phyloP scores from a whole-genome alignment of 1,139 yeast genomes.

The Saccharomyces hybrid region DNA sequence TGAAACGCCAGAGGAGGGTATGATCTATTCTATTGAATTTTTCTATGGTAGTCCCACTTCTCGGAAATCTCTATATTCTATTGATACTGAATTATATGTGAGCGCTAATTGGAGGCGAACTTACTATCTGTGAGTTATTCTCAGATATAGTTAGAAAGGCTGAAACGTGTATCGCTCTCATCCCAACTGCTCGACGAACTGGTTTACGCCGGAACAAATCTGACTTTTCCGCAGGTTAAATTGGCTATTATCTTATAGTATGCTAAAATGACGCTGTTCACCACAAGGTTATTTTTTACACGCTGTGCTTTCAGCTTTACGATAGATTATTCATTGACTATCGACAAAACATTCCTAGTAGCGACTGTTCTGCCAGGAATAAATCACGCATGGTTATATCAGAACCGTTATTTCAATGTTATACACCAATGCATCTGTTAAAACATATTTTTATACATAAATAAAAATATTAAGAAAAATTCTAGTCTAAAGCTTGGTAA shows the following conservation, averaged over 20 bases:
- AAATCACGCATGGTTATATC: not conserved
- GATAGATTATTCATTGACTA: not conserved
- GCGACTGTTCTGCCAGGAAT: no score
- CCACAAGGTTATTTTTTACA: not conserved
- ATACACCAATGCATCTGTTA: not conserved
- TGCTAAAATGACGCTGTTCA: not conserved
- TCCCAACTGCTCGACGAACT: not conserved
- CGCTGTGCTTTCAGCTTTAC: not conserved
- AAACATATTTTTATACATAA: not conserved
- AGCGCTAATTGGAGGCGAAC: not conserved
- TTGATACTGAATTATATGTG: not conserved
- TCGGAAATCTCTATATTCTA: not conserved
- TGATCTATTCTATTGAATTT: not conserved
- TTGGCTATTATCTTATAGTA: not conserved
- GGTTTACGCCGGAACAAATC: not conserved
- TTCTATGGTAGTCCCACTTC: not conserved
- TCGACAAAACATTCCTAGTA: not conserved
- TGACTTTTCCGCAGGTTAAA: not conserved
- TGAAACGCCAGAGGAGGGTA: not conserved
- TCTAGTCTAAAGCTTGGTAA: not conserved
- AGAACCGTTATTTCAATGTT: not conserved
- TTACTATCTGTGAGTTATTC: not conserved
- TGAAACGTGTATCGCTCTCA: not conserved
- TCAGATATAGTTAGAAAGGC: not conserved
- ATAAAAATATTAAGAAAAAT: no score